These are phyloP conservation scores for Posidonia oceanica DNA, from an alignment of 116 monocot genomes.

Conservation along the genomic window DNA sequence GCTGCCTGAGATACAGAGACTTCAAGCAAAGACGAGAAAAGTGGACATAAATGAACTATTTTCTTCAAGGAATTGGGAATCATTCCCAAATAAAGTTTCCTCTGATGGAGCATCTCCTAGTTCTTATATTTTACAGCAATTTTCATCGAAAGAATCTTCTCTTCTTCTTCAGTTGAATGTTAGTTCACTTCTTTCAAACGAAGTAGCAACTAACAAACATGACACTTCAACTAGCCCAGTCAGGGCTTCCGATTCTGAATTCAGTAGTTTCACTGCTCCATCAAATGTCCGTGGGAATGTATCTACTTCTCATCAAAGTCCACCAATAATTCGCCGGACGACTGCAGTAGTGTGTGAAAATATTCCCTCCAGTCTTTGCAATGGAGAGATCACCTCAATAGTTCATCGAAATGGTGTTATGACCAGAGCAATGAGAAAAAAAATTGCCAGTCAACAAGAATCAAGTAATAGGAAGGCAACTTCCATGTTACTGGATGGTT, in stretches of 20 bases:
- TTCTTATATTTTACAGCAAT: conserved; percentile 11
- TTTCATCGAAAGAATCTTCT: conserved; percentile 10
- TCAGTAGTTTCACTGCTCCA: conserved; percentile 10
- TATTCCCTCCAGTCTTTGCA: neutral
- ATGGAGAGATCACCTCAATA: conserved; percentile 1
- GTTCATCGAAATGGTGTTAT: neutral
- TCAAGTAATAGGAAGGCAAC: neutral
- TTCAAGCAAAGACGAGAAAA: conserved; percentile 20
- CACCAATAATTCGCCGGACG: conserved; percentile 2
- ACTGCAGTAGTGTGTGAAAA: neutral
- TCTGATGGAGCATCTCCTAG: conserved; percentile 6
- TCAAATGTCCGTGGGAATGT: conserved; percentile 17
- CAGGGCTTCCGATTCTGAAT: conserved; percentile 4
- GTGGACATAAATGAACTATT: conserved; percentile 11
- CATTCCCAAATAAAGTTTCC: conserved; percentile 15
- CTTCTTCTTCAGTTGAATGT: conserved; percentile 27
- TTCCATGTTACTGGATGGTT: conserved; percentile 7
- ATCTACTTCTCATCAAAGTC: conserved; percentile 13
- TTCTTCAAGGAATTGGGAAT: conserved; percentile 15
- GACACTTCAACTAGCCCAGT: conserved; percentile 7
- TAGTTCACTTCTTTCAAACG: conserved; percentile 8
- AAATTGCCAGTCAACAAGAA: neutral
- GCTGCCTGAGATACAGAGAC: conserved; percentile 56
- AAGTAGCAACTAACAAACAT: conserved; percentile 6
- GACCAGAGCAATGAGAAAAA: neutral